Base-by-base conservation (phyloP, 345 rosid species). In the Lumnitzera racemosa region DNA sequence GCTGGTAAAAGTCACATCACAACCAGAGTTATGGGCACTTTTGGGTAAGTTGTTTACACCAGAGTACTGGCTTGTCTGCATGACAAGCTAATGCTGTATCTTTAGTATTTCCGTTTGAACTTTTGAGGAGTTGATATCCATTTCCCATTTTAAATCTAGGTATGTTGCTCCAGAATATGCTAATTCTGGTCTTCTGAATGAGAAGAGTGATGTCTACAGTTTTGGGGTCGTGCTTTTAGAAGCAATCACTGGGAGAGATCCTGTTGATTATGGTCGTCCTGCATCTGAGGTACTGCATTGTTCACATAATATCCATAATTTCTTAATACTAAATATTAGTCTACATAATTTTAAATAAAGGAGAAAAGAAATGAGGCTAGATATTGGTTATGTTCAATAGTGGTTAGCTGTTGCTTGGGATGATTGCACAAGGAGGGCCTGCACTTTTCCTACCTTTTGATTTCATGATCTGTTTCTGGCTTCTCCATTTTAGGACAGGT, bases 1-100 rank as follows among this genome's bases (percentile, higher is more conserved):
- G 70, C 83, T 62, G 80, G 83, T 51, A 75, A 72, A 62, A 79
- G 80, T 68, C 78, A 79, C 61, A 68, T 79, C 15, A 75, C 83
- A 7, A 79, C 83, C 41, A 65, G 83, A 58, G 83, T 79, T 48
- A 79, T 79, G 83, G 83, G 83, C 49, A 79, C 83, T 49, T 79
- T 79, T 16, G 80, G 80, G 83, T 72, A 47, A 67, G 75, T 16
- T 36, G 9, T 36, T 36, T 36, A 9, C 43, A 9, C 43, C 11
- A 9, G 43, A 36, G 4, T 36, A 36, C 43, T 36, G 10, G 43
- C 11, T 36, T 36, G 43, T 36, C 43, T 36, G 43, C 31, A 9
- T 9, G 11, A 36, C 43, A 36, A 4, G 43, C 9, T 36, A 36
- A 36, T 36, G 43, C 43, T 36, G 43, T 9, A 36, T 36, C 9